Evolutionary conservation across 1,284 basidiomycete species (phyloP), one percentile per base, ranked within the genome.

Genomic region (Sporisorium graminicola): DNA sequence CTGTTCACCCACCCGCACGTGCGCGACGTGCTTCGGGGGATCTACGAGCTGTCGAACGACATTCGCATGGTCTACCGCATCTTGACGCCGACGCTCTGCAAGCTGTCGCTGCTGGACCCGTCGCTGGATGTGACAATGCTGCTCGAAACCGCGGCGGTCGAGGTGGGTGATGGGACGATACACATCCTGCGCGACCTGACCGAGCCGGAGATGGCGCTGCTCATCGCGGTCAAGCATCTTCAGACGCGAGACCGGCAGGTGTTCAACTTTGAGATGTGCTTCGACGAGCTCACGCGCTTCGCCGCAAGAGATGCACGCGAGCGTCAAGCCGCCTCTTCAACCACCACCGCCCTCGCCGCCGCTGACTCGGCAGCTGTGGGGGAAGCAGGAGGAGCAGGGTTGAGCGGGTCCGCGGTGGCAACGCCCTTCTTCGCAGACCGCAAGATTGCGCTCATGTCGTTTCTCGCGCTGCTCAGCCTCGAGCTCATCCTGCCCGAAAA

Each of bases 241-340:
- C 76, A 79, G 51, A 67, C 72, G 3, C 71, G 76, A 18, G 81
- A 81, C 44, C 70, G 77, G 12, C 43, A 52, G n/a, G 65, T 78
- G n/a, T 85, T 85, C 65, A 85, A 82, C 58, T 84, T 84, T 55
- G 83, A 84, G 62, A 83, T 84, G 81, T 74, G 71, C 33, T 80
- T 80, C 37, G 73, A 80, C 44, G 80, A 83, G 40, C 50, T 84
- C 0, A 35, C 63, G 5, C 71, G 78, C 3, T 85, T 83, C 51
- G 82, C 66, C 7, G 52, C 65, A 0, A 37, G 66, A 22, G 70
- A 77, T 9, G 58, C 58, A 1, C 20, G 68, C 2, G 68, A 76
- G 37, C 57, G 70, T 5, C 61, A 64, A 47, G 61, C 74, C 3
- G 65, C 58, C 16, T 56, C 59, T 13, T 20, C 10, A 0, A 16